Percentiles rank a stretch among this genome's conserved stretches.
Conservation (phyloP, 2,329 filamentous ascomycete genomes). For the Grosmannia clavigera region DNA sequence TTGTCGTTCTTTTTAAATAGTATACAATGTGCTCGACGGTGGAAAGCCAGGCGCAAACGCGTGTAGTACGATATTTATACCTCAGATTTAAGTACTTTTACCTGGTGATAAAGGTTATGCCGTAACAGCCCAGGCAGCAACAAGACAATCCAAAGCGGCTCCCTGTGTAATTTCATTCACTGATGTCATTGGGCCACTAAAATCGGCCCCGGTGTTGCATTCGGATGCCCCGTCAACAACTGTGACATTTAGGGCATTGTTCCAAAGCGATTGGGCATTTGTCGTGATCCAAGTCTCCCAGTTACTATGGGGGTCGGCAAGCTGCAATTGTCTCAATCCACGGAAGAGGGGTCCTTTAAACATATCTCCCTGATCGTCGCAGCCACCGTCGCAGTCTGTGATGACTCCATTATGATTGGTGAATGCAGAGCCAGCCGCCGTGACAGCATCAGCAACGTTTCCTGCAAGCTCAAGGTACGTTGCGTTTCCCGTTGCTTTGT, state of each 20-base stretch:
- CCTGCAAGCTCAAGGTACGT: conserved; percentile 29
- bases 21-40: too few relatives aligned
- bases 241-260: not conserved
- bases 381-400: not conserved
- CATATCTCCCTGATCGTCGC: conserved; percentile 1
- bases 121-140: too few relatives aligned
- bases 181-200: not conserved
- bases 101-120: too few relatives aligned
- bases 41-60: too few relatives aligned
- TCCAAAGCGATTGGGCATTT: conserved; percentile 1
- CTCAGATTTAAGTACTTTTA: too few relatives aligned
- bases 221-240: not conserved
- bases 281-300: conserved; percentile 1
- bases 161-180: too few relatives aligned
- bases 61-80: too few relatives aligned
- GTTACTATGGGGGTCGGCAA: not conserved
- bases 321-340: not conserved
- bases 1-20: too few relatives aligned
- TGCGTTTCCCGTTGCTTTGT: conserved; percentile 28
- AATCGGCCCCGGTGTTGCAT: not conserved
- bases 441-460: conserved; percentile 29
- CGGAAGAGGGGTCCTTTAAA: conserved; percentile 5
- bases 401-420: not conserved
- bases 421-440: conserved; percentile 17
- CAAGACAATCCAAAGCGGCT: too few relatives aligned